Evolutionary conservation across 179 eudicot species (phyloP).

Genomic region (Silene noctiflora): DNA sequence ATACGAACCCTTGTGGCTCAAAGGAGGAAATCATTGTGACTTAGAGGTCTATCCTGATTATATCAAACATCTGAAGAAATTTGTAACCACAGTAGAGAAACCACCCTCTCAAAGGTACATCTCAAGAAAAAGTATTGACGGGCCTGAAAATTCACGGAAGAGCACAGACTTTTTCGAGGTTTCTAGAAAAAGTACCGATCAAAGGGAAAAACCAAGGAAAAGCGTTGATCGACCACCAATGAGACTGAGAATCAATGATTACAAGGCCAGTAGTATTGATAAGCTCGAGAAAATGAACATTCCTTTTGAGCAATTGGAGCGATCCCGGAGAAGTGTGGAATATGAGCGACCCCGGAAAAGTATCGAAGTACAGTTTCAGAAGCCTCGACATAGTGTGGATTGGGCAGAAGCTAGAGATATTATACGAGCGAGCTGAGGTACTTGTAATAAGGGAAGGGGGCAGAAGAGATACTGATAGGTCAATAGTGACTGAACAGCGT

Average conservation of each 20-base stretch:
- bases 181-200: slow-evolving; percentile 55
- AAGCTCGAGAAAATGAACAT: slow-evolving; percentile 56
- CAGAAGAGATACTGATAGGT: not conserved
- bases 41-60: slow-evolving; percentile 83
- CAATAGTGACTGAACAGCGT: slow-evolving; percentile 22
- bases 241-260: slow-evolving; percentile 40
- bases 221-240: slow-evolving; percentile 54
- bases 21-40: slow-evolving; percentile 93
- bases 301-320: slow-evolving; percentile 70
- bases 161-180: slow-evolving; percentile 52
- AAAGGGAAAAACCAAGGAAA: slow-evolving; percentile 5
- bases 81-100: slow-evolving; percentile 61
- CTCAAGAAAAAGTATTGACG: slow-evolving; percentile 62
- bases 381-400: slow-evolving; percentile 77
- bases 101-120: slow-evolving; percentile 63
- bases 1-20: slow-evolving; percentile 89
- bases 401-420: slow-evolving; percentile 59
- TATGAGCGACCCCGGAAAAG: slow-evolving; percentile 68
- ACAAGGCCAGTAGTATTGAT: slow-evolving; percentile 46
- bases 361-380: slow-evolving; percentile 64
- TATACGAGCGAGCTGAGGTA: slow-evolving; percentile 43
- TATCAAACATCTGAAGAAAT: slow-evolving; percentile 75
- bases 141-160: slow-evolving; percentile 57
- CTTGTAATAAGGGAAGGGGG: not conserved
- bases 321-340: slow-evolving; percentile 81